Percentiles rank a stretch among this genome's conserved stretches.
Evolutionary conservation across 75 land plant genomes (phyloP).

Genomic region (Selaginella moellendorffii): DNA sequence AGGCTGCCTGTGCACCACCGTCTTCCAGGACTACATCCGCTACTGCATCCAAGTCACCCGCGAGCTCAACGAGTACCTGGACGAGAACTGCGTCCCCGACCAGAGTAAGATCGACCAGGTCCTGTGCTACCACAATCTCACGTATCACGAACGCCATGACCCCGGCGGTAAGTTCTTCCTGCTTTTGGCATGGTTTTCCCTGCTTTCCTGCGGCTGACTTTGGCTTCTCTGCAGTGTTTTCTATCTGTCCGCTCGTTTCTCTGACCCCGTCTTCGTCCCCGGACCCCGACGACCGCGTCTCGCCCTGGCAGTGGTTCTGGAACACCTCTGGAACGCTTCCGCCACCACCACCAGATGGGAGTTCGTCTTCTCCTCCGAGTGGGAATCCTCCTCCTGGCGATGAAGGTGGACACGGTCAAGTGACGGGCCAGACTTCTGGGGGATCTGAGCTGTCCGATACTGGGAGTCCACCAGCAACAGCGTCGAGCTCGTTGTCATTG

Average conservation of each 20-base stretch:
- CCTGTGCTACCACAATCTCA: neutral
- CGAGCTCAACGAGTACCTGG: neutral
- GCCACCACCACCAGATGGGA: no score
- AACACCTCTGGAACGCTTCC: neutral
- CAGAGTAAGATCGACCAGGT: neutral
- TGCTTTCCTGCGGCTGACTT: no score
- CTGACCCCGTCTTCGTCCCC: neutral
- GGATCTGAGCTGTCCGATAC: no score
- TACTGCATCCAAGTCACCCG: neutral
- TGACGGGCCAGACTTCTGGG: no score
- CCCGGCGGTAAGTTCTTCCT: neutral
- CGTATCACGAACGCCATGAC: neutral
- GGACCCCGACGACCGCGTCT: neutral
- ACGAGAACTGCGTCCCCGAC: neutral
- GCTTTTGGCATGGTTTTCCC: no score
- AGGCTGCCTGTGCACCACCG: neutral
- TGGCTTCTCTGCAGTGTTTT: neutral
- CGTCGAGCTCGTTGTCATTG: no score
- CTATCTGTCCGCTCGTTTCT: neutral
- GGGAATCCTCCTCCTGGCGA: no score
- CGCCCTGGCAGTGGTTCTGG: neutral
- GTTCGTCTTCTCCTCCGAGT: no score
- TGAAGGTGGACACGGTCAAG: no score
- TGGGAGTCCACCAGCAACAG: no score
- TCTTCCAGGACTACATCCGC: neutral